These are phyloP conservation scores for Wickerhamiella occidentalis DNA, from an alignment of 805 yeast species.

Conservation along the genomic window DNA sequence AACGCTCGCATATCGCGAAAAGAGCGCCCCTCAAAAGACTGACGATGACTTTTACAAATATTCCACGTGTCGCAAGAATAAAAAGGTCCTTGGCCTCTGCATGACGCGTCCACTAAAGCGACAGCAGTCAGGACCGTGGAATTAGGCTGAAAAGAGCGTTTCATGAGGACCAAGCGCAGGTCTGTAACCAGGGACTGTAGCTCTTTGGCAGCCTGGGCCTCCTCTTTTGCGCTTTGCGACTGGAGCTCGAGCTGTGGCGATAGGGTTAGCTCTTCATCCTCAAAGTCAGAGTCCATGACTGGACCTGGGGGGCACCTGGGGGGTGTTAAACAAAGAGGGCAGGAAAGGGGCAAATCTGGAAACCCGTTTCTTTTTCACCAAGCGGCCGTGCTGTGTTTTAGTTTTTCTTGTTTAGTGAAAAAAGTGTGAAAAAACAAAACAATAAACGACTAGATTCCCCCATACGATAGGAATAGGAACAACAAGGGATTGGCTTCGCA, in stretches of 20 bases:
- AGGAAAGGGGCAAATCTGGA: neutral
- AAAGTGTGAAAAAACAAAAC: no score
- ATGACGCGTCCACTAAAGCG: constrained; percentile 11
- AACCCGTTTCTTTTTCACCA: neutral
- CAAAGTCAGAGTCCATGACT: constrained; percentile 6
- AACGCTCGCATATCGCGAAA: constrained; percentile 4
- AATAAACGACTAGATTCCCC: neutral
- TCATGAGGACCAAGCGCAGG: constrained; percentile 9
- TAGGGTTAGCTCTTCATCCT: neutral
- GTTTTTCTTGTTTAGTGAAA: no score
- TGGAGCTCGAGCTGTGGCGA: neutral
- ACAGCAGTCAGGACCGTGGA: constrained; percentile 4
- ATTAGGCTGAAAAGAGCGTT: neutral
- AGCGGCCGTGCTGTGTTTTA: neutral
- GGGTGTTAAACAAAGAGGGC: neutral
- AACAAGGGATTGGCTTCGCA: no score
- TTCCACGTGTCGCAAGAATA: constrained; percentile 10
- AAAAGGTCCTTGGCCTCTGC: constrained; percentile 1
- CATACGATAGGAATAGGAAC: neutral
- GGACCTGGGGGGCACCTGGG: neutral
- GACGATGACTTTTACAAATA: neutral
- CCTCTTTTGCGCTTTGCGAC: neutral
- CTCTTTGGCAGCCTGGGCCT: constrained; percentile 8
- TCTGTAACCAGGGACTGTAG: neutral
- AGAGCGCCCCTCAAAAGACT: neutral